Percentiles rank a stretch among this genome's conserved stretches.
Evolutionary conservation across 78 protist species (phyloP).

Genomic region (Cyanophora paradoxa): DNA sequence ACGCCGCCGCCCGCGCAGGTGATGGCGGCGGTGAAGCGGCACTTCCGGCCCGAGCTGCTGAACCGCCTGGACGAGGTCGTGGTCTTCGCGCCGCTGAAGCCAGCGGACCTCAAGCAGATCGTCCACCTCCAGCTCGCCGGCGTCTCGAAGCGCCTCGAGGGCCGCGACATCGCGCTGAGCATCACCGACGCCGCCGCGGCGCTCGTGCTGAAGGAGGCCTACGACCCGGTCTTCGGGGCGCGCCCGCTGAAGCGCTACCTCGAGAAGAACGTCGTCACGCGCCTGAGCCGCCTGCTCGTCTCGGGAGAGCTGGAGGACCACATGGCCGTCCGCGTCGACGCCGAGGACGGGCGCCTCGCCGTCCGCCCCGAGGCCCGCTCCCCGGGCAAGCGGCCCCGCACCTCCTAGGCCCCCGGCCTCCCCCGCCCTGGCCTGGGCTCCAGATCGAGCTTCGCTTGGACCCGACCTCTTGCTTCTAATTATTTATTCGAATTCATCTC

Average conservation of each 20-base stretch:
- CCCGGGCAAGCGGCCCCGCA: too few species aligned
- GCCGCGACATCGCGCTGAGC: conserved; percentile 43
- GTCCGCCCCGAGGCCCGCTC: too few species aligned
- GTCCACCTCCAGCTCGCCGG: conserved; percentile 32
- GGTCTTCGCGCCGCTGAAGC: conserved; percentile 19
- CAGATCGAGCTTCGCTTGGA: too few species aligned
- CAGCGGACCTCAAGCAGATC: not conserved
- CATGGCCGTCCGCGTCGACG: not conserved
- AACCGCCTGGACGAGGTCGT: conserved; percentile 91
- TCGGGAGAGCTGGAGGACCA: conserved; percentile 2
- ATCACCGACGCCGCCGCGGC: conserved; percentile 41
- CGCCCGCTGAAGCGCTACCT: conserved; percentile 87
- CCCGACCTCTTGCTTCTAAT: too few species aligned
- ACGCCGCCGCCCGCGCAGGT: too few species aligned
- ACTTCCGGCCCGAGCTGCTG: conserved; percentile 92
- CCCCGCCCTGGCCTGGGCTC: too few species aligned
- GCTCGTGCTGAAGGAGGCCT: conserved; percentile 35
- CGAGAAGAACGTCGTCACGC: conserved; percentile 79
- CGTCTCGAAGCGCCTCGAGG: conserved; percentile 63
- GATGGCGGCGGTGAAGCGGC: conserved; percentile 47
- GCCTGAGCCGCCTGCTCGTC: conserved; percentile 42
- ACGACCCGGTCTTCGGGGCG: conserved; percentile 89
- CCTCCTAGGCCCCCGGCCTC: too few species aligned
- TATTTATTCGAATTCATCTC: too few species aligned
- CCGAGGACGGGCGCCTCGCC: too few species aligned